Evolutionary conservation across 176 grass and related monocot species (phyloP), one percentile per base, ranked within the genome.

Genomic region (Triticum monococcum): DNA sequence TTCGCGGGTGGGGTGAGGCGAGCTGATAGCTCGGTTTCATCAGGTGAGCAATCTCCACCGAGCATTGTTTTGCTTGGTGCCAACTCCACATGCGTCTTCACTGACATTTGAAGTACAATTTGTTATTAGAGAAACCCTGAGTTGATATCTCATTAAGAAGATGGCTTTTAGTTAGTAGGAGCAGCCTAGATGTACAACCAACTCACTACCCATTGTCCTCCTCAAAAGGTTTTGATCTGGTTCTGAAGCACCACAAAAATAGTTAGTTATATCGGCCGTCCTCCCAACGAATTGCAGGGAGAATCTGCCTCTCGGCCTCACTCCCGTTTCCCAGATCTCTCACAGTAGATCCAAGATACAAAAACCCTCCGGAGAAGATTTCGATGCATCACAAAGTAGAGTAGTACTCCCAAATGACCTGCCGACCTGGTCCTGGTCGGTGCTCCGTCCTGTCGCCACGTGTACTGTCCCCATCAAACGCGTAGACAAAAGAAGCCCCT

Each of bases 401-500:
- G 28, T 30, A 56, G 54, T 59, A 1, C 18, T 57, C 18, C 54
- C 7, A 54, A 16, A 16, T 54, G 7, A 59, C 56, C 18, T 59
- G 72, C 46, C 74, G 88, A 79, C 79, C 72, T 75, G 85, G 88
- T 54, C 16, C 5, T 59, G 56, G 56, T 73, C 85, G 91, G 88
- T 87, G 85, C 88, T 62, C 77, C 78, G 28, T 11, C 78, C 2
- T 13, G 77, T 45, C 12, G 84, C 81, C 87, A 89, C 91, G 87
- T 78, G 84, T 77, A 16, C 28, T 0, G 11, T 30, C 30, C 14
- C 32, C 46, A 74, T 57, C 69, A 30, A 4, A 16, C 1, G 48
- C 24, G 10, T 54, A 74, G 77, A 89, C 12, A 33, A 68, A 59
- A 32, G 6, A 80, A 59, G 56, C 5, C 20, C 7, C 26, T 4